Conservation (phyloP, 2,329 filamentous ascomycete genomes). For the Aureobasidium musti region DNA sequence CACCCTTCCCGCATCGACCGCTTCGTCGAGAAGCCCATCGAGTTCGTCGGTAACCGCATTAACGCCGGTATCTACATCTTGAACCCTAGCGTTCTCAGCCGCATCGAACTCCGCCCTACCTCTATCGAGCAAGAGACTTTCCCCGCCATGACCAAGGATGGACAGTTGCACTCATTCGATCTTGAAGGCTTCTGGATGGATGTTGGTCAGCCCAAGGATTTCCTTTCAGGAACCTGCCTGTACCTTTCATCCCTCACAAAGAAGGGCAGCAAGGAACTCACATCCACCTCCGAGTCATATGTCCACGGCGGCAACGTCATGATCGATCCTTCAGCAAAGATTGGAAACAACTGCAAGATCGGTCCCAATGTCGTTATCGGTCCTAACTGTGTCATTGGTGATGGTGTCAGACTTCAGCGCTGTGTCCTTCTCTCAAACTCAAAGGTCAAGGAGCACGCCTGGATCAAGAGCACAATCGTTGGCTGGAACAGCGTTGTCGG, state of each 20-base stretch:
- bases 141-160: constrained; percentile 87
- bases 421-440: constrained; percentile 85
- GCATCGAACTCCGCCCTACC: constrained; percentile 94
- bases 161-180: constrained; percentile 91
- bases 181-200: constrained; percentile 99
- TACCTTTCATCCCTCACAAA: constrained; percentile 93
- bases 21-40: constrained; percentile 98
- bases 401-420: constrained; percentile 90
- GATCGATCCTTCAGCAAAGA: constrained; percentile 91
- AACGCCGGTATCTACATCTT: constrained; percentile 98
- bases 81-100: constrained; percentile 84
- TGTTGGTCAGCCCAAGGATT: constrained; percentile 97
- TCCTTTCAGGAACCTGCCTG: constrained; percentile 91
- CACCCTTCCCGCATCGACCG: constrained; percentile 92
- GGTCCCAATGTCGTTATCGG: constrained; percentile 97
- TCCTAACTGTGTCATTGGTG: constrained; percentile 85
- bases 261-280: constrained; percentile 82
- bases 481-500: constrained; percentile 98
- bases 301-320: constrained; percentile 94
- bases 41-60: constrained; percentile 98
- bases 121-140: constrained; percentile 99
- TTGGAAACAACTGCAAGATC: constrained; percentile 97
- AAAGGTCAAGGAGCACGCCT: constrained; percentile 98
- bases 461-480: constrained; percentile 98
- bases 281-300: constrained; percentile 70